Percentiles rank a stretch among this genome's conserved stretches.
Conservation (phyloP, 2,329 filamentous ascomycete species). For the Alternaria brassicae region DNA sequence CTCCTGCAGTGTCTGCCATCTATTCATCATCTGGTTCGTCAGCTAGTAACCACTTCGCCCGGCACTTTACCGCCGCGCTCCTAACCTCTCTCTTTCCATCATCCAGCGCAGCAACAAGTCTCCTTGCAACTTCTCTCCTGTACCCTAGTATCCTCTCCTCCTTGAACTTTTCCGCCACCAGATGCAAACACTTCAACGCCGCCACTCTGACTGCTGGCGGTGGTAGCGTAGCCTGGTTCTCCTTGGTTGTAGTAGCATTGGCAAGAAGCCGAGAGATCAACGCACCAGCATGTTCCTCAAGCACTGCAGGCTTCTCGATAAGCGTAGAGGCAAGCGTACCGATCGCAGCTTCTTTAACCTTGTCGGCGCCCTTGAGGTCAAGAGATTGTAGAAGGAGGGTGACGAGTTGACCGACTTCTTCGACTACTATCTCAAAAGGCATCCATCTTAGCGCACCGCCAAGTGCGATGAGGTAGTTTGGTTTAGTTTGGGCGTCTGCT, state of each 20-base stretch:
- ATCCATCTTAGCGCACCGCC: slow-evolving; percentile 67
- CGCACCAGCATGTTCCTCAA: slow-evolving; percentile 64
- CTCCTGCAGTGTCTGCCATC: neutral
- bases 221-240: slow-evolving; percentile 12
- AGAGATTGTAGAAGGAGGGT: slow-evolving; percentile 69
- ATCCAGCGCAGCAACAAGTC: slow-evolving; percentile 64
- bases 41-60: slow-evolving; percentile 66
- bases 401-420: slow-evolving; percentile 64
- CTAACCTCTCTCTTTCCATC: slow-evolving; percentile 69
- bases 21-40: slow-evolving; percentile 64
- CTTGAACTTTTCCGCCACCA: slow-evolving; percentile 58
- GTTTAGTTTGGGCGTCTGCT: slow-evolving; percentile 57
- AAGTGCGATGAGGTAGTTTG: slow-evolving; percentile 69
- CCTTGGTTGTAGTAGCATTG: slow-evolving; percentile 41
- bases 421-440: slow-evolving; percentile 65
- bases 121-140: slow-evolving; percentile 63
- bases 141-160: slow-evolving; percentile 63
- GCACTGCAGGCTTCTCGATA: slow-evolving; percentile 60
- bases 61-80: slow-evolving; percentile 67
- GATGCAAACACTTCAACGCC: slow-evolving; percentile 57
- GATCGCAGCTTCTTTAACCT: slow-evolving; percentile 67
- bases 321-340: slow-evolving; percentile 66
- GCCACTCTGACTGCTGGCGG: slow-evolving; percentile 54
- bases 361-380: slow-evolving; percentile 60
- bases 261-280: slow-evolving; percentile 64